These are phyloP conservation scores for Suillus decipiens DNA, from an alignment of 768 basidiomycete species.

Conservation along the genomic window DNA sequence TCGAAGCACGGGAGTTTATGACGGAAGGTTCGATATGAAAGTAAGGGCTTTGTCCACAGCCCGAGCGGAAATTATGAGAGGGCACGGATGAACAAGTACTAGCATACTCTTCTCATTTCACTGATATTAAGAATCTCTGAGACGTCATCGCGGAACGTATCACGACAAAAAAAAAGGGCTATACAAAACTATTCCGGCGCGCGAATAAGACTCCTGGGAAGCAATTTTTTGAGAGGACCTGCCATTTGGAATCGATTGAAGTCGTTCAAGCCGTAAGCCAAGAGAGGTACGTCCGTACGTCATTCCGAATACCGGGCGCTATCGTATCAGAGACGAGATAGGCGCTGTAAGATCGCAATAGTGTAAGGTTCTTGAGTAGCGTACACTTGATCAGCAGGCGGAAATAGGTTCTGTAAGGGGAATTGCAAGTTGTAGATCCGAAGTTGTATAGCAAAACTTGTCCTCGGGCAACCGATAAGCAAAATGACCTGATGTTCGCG, in stretches of 20 bases:
- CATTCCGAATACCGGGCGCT: neutral
- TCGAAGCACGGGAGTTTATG: neutral
- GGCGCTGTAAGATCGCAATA: neutral
- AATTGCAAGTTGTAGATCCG: neutral
- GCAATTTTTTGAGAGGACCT: neutral
- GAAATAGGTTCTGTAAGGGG: neutral
- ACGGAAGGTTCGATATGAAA: neutral
- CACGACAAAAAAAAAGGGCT: neutral
- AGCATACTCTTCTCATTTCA: neutral
- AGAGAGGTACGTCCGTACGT: neutral
- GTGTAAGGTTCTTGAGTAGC: neutral
- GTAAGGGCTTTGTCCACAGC: neutral
- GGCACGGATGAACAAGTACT: neutral
- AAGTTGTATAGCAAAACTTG: neutral
- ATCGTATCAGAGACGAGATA: neutral
- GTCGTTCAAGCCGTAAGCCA: slow-evolving; percentile 3
- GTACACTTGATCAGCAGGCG: neutral
- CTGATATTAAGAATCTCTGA: neutral
- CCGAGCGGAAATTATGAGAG: neutral
- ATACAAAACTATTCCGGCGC: neutral
- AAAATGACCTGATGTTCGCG: neutral
- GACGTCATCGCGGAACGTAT: neutral
- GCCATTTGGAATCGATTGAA: neutral
- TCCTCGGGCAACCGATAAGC: slow-evolving; percentile 2
- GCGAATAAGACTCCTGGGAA: neutral